Evolutionary conservation across 768 basidiomycete genomes (phyloP), one percentile per base, ranked within the genome.

Genomic region (Tulasnella sp.): DNA sequence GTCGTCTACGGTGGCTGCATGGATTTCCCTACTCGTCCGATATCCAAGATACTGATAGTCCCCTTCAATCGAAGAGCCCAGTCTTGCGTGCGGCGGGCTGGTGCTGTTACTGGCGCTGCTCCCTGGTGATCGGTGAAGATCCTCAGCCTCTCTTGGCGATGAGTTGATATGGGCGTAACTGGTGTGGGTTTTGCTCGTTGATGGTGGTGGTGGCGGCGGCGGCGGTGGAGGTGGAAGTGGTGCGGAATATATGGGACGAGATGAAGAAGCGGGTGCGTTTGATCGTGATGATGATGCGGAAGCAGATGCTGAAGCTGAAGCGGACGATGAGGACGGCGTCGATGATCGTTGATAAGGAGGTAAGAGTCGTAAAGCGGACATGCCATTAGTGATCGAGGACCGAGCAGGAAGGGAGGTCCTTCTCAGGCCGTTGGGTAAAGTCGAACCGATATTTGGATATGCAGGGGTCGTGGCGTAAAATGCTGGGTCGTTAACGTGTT

Each of bases 1-100:
- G 46, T 59, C 57, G 15, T 59, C 57, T 21, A 59, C 21, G 11
- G 46, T 49, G 15, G 57, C 45, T n/a, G 57, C 57, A 21, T 30
- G 42, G 15, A 59, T 41, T 7, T 59, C 57, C 19, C 57, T 46
- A 12, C 19, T 22, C 27, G 57, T 30, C 11, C 27, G 45, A 24
- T 59, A 59, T n/a, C 25, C 29, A 10, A 59, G 22, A 50, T 31
- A 17, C 12, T 59, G 57, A 31, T 51, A 59, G 57, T 59, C 57
- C 15, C 56, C 56, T 41, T 59, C 56, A 7, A 46, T 46, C 10
- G 31, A 59, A 7, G 56, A 27, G 3, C 46, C 56, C 8, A 59
- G 24, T 5, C 49, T 27, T 15, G 45, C 31, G 53, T 55, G 53
- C 8, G 53, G 53, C 34, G 34, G 34, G 15, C 34, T 38, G 7